phyloP scores from a whole-genome alignment of 768 basidiomycete genomes.

The Leccinum boreale region DNA sequence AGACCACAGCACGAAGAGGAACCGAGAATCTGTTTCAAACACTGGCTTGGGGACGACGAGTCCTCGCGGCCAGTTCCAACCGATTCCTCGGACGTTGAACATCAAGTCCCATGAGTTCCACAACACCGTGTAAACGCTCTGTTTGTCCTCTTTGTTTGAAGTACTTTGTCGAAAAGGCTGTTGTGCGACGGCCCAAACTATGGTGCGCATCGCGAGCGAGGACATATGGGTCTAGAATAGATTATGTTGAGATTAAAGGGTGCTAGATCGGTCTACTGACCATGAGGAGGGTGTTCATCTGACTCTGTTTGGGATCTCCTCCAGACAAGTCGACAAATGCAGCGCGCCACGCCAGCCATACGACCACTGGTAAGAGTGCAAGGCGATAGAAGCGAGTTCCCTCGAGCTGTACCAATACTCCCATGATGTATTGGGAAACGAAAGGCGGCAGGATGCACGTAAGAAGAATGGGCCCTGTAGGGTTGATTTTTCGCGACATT shows the following conservation, averaged over 20 bases:
- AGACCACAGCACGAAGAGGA: slow-evolving; percentile 11
- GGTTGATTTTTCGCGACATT: slow-evolving; percentile 1
- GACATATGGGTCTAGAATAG: slow-evolving; percentile 12
- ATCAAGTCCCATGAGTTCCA: slow-evolving; percentile 31
- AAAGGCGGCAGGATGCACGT: slow-evolving; percentile 42
- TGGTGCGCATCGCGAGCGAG: slow-evolving; percentile 13
- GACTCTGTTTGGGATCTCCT: slow-evolving; percentile 10
- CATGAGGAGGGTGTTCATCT: slow-evolving; percentile 16
- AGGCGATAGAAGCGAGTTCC: slow-evolving; percentile 40
- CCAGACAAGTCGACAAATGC: slow-evolving; percentile 22
- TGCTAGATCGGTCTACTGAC: slow-evolving; percentile 11
- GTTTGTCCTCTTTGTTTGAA: neutral
- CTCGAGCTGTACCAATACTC: slow-evolving; percentile 49
- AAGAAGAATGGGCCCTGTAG: slow-evolving; percentile 23
- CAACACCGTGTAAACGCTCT: slow-evolving; percentile 9
- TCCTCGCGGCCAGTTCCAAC: slow-evolving; percentile 27
- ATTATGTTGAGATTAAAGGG: neutral
- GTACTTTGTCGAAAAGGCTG: slow-evolving; percentile 7
- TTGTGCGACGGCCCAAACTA: slow-evolving; percentile 18
- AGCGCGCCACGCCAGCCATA: slow-evolving; percentile 44
- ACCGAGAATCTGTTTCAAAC: slow-evolving; percentile 10
- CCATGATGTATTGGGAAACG: slow-evolving; percentile 47
- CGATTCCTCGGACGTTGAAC: slow-evolving; percentile 24
- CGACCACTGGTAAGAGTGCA: slow-evolving; percentile 45
- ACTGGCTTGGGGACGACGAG: slow-evolving; percentile 14